phyloP scores from a whole-genome alignment of 176 grass and related monocot genomes.

The Oryza meyeriana region DNA sequence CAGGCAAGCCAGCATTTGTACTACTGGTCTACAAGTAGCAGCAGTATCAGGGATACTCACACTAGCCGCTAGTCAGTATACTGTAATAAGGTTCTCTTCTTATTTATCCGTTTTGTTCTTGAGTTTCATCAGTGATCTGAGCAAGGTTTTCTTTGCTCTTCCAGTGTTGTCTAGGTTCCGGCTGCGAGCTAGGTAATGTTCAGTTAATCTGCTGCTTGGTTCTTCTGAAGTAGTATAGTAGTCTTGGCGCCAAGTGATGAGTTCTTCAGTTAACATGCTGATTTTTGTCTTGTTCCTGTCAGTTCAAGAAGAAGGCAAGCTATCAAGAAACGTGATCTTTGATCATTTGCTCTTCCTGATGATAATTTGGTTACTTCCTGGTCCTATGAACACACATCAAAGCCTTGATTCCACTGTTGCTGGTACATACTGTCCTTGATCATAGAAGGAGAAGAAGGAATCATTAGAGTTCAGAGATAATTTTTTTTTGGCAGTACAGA shows the following conservation, averaged over 20 bases:
- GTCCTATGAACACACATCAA: not conserved
- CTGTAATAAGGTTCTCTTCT: not conserved
- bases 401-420: not conserved
- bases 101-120: not conserved
- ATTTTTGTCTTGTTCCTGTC: not conserved
- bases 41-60: constrained; percentile 7
- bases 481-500: not conserved
- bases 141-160: not conserved
- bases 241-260: not conserved
- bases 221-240: not conserved
- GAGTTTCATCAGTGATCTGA: not conserved
- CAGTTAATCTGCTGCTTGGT: not conserved
- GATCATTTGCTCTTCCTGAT: not conserved
- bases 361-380: not conserved
- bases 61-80: not conserved
- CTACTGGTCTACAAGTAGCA: not conserved
- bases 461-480: not conserved
- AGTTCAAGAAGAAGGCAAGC: not conserved
- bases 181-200: constrained; percentile 23
- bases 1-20: not conserved
- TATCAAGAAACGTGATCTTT: constrained; percentile 22
- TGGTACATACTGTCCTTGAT: not conserved
- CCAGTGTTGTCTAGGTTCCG: not conserved
- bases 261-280: not conserved
- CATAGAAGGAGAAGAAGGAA: constrained; percentile 6